phyloP scores from a whole-genome alignment of 2,329 filamentous ascomycete genomes.

The Phyllosticta capitalensis region DNA sequence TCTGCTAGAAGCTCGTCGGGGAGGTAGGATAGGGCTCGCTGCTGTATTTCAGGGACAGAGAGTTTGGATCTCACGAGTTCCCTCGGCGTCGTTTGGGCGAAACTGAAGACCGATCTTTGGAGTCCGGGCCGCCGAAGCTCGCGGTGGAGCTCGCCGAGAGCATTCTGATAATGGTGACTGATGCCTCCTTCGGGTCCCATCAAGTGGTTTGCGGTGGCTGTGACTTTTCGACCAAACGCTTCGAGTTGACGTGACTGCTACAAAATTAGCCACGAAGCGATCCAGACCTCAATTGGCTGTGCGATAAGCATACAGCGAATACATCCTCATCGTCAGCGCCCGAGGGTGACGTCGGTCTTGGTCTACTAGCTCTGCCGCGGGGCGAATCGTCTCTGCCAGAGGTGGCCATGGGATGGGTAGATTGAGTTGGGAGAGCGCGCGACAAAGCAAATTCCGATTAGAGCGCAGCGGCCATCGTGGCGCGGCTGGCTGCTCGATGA shows the following conservation, averaged over 20 bases:
- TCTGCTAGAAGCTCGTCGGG: slow-evolving; percentile 83
- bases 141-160: slow-evolving; percentile 81
- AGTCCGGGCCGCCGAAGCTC: slow-evolving; percentile 75
- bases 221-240: slow-evolving; percentile 89
- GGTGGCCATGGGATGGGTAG: slow-evolving; percentile 19
- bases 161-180: slow-evolving; percentile 67
- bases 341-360: slow-evolving; percentile 2
- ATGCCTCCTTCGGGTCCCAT: slow-evolving; percentile 49
- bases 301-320: slow-evolving; percentile 2
- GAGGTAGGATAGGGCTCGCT: slow-evolving; percentile 78
- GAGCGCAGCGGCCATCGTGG: background rate
- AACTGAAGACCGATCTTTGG: slow-evolving; percentile 83
- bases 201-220: slow-evolving; percentile 82
- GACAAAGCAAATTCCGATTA: background rate
- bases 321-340: slow-evolving; percentile 5
- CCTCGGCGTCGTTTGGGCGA: slow-evolving; percentile 84
- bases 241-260: slow-evolving; percentile 77
- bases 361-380: slow-evolving; percentile 19
- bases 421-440: slow-evolving; percentile 1
- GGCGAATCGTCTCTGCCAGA: slow-evolving; percentile 22
- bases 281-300: background rate
- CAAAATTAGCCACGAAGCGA: background rate
- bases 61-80: slow-evolving; percentile 88
- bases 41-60: slow-evolving; percentile 85
- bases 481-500: background rate